These are phyloP conservation scores for Aspergillus candidus DNA, from an alignment of 2,329 filamentous ascomycete genomes.

Conservation along the genomic window DNA sequence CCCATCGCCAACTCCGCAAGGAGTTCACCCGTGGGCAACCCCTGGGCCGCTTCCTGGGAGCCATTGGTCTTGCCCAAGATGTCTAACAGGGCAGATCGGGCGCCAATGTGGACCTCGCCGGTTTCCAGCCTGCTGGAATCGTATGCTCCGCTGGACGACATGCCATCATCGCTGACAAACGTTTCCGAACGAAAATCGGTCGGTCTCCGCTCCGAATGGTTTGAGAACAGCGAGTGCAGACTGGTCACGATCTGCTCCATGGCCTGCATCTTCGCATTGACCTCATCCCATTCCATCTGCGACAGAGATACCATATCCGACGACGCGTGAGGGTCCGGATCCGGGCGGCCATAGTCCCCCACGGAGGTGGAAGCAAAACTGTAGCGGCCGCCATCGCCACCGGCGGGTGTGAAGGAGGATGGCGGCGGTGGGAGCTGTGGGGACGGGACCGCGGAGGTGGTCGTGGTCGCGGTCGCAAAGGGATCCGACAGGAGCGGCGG, in stretches of 20 bases:
- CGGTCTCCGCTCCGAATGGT: conserved; percentile 19
- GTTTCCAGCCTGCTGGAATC: conserved; percentile 35
- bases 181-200: conserved; percentile 9
- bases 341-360: not conserved
- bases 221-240: conserved; percentile 25
- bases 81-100: conserved; percentile 53
- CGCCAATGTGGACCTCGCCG: conserved; percentile 53
- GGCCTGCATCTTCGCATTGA: conserved; percentile 29
- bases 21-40: conserved; percentile 53
- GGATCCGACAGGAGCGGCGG: conserved; percentile 8
- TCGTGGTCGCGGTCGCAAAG: conserved; percentile 7
- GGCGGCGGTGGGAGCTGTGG: conserved; percentile 11
- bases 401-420: conserved; percentile 8
- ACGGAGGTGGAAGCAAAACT: conserved; percentile 12
- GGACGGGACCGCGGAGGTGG: conserved; percentile 12
- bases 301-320: conserved; percentile 27
- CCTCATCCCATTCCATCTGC: conserved; percentile 31
- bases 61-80: conserved; percentile 45
- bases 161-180: conserved; percentile 4
- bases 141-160: conserved; percentile 23
- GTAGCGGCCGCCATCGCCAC: conserved; percentile 15
- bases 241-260: conserved; percentile 32
- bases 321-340: conserved; percentile 5
- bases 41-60: conserved; percentile 38
- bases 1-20: conserved; percentile 54